phyloP scores from a whole-genome alignment of 257 asterid species.

The Solanum phureja region DNA sequence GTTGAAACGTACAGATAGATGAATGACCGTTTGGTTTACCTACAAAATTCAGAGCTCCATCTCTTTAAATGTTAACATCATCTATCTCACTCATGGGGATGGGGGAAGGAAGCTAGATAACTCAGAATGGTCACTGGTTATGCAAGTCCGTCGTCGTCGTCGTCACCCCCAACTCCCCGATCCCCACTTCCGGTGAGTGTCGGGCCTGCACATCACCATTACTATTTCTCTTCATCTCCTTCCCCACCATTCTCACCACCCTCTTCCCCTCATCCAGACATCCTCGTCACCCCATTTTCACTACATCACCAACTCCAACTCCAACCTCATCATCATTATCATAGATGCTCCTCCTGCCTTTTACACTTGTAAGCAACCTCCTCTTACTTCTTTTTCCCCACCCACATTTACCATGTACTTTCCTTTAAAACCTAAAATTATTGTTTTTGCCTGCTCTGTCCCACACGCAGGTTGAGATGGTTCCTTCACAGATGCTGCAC shows the following conservation, averaged over 20 bases:
- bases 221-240: conserved; percentile 4
- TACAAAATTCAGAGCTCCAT: neutral
- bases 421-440: neutral
- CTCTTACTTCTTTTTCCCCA: neutral
- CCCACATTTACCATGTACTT: neutral
- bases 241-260: neutral
- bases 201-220: conserved; percentile 4
- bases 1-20: neutral
- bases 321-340: neutral
- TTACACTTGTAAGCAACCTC: neutral
- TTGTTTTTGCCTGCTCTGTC: neutral
- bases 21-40: neutral
- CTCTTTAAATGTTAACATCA: neutral
- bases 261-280: neutral
- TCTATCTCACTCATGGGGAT: neutral
- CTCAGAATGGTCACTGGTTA: neutral
- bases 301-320: conserved; percentile 1
- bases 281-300: conserved; percentile 1
- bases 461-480: conserved; percentile 16
- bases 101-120: neutral
- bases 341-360: neutral
- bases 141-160: neutral
- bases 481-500: conserved; percentile 9
- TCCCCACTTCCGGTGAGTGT: conserved; percentile 14
- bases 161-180: conserved; percentile 1